Conservation (phyloP, 164 flowering plant species). For the Berberis vulgaris region DNA sequence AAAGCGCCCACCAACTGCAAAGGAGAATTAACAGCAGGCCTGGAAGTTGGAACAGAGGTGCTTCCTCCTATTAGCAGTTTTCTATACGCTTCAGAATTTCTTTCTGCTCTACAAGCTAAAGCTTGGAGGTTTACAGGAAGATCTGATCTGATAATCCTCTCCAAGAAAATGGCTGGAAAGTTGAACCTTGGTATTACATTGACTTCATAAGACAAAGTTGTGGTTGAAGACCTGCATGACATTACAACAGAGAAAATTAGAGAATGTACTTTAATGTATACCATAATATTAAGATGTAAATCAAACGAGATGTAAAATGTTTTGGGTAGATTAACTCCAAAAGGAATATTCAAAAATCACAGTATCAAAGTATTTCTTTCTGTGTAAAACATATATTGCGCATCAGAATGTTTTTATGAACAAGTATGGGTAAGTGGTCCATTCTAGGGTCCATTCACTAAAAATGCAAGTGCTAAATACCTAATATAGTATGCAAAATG, state of each 20-base stretch:
- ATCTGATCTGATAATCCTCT: conserved; percentile 87
- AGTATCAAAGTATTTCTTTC: too few relatives aligned
- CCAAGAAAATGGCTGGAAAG: conserved; percentile 91
- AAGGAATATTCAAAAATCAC: too few relatives aligned
- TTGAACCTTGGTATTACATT: conserved; percentile 86
- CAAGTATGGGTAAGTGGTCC: too few relatives aligned
- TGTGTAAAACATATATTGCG: too few relatives aligned
- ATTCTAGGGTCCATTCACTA: too few relatives aligned
- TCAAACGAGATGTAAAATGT: too few relatives aligned
- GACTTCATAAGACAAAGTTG: conserved; percentile 73
- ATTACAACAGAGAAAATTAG: conserved; percentile 4
- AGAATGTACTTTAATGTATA: background rate
- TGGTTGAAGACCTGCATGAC: conserved; percentile 40
- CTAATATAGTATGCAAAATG: too few relatives aligned
- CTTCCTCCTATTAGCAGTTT: conserved; percentile 16
- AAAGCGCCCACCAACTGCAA: conserved; percentile 20
- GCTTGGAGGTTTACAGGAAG: conserved; percentile 93
- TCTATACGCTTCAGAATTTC: conserved; percentile 27
- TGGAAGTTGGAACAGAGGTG: conserved; percentile 15
- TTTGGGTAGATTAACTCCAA: too few relatives aligned
- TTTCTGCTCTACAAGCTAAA: conserved; percentile 70
- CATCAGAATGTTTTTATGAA: too few relatives aligned
- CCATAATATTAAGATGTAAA: too few relatives aligned
- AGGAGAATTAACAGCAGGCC: conserved; percentile 14
- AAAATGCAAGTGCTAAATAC: too few relatives aligned